Conservation (phyloP, 805 yeast species). For the Wickerhamomyces tratensis region DNA sequence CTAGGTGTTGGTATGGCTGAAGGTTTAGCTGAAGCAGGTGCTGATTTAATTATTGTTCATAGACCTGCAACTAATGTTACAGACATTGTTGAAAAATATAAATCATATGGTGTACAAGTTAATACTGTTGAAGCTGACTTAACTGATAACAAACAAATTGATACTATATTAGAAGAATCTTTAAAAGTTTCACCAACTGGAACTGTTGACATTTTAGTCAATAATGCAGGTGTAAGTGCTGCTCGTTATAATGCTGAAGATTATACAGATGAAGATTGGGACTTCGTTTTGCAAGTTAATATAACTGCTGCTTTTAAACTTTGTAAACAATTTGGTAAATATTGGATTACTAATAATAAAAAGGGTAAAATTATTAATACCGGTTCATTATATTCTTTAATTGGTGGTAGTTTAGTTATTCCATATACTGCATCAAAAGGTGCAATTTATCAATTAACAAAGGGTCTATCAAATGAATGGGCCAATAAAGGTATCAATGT, state of each 20-base stretch:
- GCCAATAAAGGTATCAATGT: constrained; percentile 32
- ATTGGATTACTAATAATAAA: constrained; percentile 39
- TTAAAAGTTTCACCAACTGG: constrained; percentile 49
- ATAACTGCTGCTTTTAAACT: constrained; percentile 72
- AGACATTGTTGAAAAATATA: constrained; percentile 17
- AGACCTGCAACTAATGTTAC: constrained; percentile 13
- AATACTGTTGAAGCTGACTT: constrained; percentile 33
- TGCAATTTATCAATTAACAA: constrained; percentile 61
- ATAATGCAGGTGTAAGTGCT: constrained; percentile 76
- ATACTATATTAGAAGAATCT: constrained; percentile 22
- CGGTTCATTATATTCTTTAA: constrained; percentile 49
- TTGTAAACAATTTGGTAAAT: constrained; percentile 62
- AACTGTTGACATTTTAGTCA: constrained; percentile 69
- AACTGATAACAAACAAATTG: constrained; percentile 12
- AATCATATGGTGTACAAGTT: constrained; percentile 46
- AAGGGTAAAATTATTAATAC: constrained; percentile 75
- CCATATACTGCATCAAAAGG: constrained; percentile 84
- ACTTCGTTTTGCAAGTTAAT: constrained; percentile 61
- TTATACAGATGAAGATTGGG: constrained; percentile 40
- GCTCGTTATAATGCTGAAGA: constrained; percentile 37
- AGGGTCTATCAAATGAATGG: constrained; percentile 58
- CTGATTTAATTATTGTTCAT: constrained; percentile 47
- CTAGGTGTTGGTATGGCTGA: constrained; percentile 75
- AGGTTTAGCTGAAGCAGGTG: constrained; percentile 82
- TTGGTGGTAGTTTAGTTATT: constrained; percentile 27